These are phyloP conservation scores for Setaria italica DNA, from an alignment of 202 grass and related monocot species.

Conservation along the genomic window DNA sequence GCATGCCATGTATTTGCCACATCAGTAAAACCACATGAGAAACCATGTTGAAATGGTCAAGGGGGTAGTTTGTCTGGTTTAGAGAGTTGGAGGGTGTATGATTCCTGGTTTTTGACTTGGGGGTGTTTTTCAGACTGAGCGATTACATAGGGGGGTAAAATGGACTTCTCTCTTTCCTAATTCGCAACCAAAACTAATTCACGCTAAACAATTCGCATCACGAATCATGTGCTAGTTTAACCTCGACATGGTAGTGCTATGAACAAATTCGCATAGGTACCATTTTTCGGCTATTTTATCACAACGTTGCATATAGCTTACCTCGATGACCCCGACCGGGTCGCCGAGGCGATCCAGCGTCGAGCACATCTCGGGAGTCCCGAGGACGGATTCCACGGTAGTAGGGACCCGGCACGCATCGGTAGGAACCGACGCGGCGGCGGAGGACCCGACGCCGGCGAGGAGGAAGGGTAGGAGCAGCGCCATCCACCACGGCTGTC, in stretches of 20 bases:
- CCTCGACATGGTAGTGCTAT: neutral
- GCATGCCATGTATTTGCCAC: no score
- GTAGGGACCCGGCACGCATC: constrained; percentile 40
- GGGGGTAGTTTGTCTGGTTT: no score
- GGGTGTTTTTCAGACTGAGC: no score
- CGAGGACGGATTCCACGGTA: constrained; percentile 35
- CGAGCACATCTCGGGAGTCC: constrained; percentile 39
- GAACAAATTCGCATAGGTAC: neutral
- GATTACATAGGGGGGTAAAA: no score
- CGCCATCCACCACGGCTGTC: constrained; percentile 35
- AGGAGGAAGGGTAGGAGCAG: constrained; percentile 45
- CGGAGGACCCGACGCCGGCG: constrained; percentile 27
- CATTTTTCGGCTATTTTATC: constrained; percentile 11
- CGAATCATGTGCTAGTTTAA: neutral
- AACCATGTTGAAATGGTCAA: no score
- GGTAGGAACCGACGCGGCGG: neutral
- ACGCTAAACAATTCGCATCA: neutral
- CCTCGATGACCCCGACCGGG: constrained; percentile 64
- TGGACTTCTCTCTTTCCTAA: no score
- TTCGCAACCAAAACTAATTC: neutral
- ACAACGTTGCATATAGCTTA: constrained; percentile 39
- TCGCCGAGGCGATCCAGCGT: constrained; percentile 51
- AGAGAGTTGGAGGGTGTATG: no score
- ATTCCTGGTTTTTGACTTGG: no score
- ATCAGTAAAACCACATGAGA: no score